phyloP scores from a whole-genome alignment of 371 early-diverging fungal species.

The Spraguea lophii region DNA sequence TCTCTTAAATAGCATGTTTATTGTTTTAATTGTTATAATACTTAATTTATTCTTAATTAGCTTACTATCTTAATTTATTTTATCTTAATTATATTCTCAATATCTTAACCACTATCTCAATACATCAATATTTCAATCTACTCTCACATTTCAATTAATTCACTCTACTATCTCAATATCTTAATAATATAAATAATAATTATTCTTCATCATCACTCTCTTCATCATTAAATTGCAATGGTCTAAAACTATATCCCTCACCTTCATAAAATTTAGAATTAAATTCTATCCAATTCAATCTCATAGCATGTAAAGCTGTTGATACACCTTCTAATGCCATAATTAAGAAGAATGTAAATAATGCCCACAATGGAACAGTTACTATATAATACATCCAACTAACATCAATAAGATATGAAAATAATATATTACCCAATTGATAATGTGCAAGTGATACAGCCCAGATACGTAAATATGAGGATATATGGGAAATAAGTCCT shows the following conservation, averaged over 20 bases:
- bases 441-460: conserved; percentile 95
- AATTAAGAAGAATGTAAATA: conserved; percentile 61
- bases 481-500: conserved; percentile 89
- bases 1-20: too few relatives aligned
- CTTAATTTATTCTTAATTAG: too few relatives aligned
- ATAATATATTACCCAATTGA: conserved; percentile 84
- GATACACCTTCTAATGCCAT: conserved; percentile 89
- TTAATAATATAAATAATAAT: too few relatives aligned
- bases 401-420: conserved; percentile 68
- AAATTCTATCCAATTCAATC: conserved; percentile 99
- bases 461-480: conserved; percentile 96
- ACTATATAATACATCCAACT: conserved; percentile 43
- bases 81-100: too few relatives aligned
- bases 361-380: conserved; percentile 34
- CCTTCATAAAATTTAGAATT: conserved; percentile 87
- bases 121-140: too few relatives aligned
- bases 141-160: too few relatives aligned
- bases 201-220: too few relatives aligned
- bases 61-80: too few relatives aligned
- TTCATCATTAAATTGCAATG: conserved; percentile 48
- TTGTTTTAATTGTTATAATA: too few relatives aligned
- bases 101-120: too few relatives aligned
- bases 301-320: conserved; percentile 87
- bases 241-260: conserved; percentile 57
- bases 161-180: too few relatives aligned